These are phyloP conservation scores for Nicotiana benthamiana DNA, from an alignment of 257 asterid species.

Conservation along the genomic window DNA sequence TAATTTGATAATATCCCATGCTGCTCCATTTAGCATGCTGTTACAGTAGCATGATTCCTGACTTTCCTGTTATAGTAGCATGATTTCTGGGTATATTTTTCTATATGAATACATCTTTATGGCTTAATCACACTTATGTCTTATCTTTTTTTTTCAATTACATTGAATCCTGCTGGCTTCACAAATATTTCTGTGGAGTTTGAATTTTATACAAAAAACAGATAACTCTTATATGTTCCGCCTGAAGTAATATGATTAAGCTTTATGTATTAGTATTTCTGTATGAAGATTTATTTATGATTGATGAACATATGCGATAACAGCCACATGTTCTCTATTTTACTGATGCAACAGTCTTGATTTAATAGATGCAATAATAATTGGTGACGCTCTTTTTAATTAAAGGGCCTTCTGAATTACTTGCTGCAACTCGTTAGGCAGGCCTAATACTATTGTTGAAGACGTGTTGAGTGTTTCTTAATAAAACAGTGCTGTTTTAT, in stretches of 20 bases:
- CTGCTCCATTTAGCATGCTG: no score
- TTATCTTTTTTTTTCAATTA: not conserved
- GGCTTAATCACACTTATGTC: not conserved
- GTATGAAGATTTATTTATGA: slow-evolving; percentile 16
- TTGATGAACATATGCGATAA: slow-evolving; percentile 22
- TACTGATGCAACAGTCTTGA: not conserved
- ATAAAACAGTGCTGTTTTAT: no score
- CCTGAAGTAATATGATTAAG: slow-evolving; percentile 16
- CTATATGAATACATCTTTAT: not conserved
- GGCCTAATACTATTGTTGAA: not conserved
- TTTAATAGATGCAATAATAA: not conserved
- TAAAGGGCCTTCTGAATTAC: not conserved
- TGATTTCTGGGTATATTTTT: no score
- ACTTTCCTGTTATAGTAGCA: no score
- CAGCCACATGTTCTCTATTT: not conserved
- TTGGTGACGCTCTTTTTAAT: no score
- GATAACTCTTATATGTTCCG: slow-evolving; percentile 9
- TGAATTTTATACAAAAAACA: slow-evolving; percentile 1
- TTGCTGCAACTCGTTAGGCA: not conserved
- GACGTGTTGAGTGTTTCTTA: not conserved
- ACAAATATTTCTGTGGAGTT: slow-evolving; percentile 7
- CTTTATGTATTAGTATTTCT: slow-evolving; percentile 17
- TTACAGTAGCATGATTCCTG: no score
- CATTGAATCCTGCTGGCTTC: not conserved
- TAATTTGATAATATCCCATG: no score